A percentile compares a stretch with the other conserved stretches of the same genome.
Evolutionary conservation across 2,329 filamentous ascomycete genomes (phyloP).

Genomic region (Basipetospora sp.): DNA sequence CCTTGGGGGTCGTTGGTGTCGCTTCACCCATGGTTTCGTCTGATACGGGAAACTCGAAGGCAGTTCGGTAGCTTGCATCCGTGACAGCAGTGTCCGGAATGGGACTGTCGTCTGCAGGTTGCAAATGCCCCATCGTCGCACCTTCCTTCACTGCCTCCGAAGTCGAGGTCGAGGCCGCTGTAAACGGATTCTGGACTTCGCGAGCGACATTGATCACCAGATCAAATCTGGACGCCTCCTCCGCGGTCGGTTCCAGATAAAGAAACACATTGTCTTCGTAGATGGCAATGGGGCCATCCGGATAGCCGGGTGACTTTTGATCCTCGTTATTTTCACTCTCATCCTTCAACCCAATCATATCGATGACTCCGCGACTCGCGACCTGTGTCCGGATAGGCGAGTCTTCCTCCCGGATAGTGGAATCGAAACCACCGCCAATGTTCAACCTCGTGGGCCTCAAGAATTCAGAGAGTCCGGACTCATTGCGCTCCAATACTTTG

Average conservation of each 20-base stretch:
- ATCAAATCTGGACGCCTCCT: constrained; percentile 64
- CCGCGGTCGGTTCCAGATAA: constrained; percentile 64
- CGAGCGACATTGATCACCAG: constrained; percentile 74
- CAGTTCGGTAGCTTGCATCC: constrained; percentile 43
- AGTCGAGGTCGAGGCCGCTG: constrained; percentile 17
- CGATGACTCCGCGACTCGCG: constrained; percentile 42
- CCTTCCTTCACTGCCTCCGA: constrained; percentile 9
- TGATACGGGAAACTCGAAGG: constrained; percentile 38
- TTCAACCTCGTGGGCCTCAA: constrained; percentile 35
- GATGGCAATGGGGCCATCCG: constrained; percentile 67
- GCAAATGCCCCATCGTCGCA: constrained; percentile 12
- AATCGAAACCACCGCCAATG: constrained; percentile 23
- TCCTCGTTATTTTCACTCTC: constrained; percentile 63
- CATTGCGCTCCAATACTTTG: constrained; percentile 43
- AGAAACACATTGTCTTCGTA: constrained; percentile 65
- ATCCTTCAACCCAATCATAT: constrained; percentile 41
- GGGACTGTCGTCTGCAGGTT: constrained; percentile 25
- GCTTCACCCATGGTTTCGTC: constrained; percentile 16
- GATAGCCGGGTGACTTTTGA: constrained; percentile 69
- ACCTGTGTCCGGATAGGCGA: constrained; percentile 47
- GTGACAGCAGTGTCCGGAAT: constrained; percentile 41
- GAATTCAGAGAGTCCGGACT: constrained; percentile 44
- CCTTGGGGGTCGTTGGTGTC: constrained; percentile 42
- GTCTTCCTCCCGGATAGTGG: constrained; percentile 37
- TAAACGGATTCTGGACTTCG: constrained; percentile 66